Evolutionary conservation across 306 rosid species (phyloP).

Genomic region (Lablab purpureus): DNA sequence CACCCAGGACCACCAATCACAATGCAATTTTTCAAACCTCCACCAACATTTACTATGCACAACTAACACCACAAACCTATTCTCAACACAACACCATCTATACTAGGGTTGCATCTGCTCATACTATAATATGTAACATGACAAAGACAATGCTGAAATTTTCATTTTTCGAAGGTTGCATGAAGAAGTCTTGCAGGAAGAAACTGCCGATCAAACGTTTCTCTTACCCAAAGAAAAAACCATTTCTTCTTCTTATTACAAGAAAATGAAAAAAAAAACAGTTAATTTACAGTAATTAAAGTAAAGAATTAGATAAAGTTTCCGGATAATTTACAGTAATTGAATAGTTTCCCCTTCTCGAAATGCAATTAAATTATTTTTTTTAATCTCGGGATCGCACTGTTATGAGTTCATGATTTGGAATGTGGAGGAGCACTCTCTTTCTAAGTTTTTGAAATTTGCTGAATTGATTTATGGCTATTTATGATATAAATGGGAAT

Average conservation of each 20-base stretch:
- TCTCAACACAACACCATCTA: no score
- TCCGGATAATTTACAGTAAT: neutral
- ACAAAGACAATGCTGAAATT: no score
- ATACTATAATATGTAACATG: no score
- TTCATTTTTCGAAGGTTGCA: no score
- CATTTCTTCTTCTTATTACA: neutral
- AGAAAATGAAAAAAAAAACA: no score
- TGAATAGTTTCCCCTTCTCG: neutral
- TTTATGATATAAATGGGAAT: neutral
- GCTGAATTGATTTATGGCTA: neutral
- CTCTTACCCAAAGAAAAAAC: neutral
- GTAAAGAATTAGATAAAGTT: neutral
- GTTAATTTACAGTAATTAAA: neutral
- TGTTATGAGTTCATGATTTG: neutral
- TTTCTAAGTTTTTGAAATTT: neutral
- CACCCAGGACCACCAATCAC: no score
- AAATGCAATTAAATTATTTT: neutral
- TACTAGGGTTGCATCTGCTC: no score
- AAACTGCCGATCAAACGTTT: no score
- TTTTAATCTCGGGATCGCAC: neutral
- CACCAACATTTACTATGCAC: no score
- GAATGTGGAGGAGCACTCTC: slow-evolving; percentile 3
- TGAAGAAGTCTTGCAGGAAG: no score
- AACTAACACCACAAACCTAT: no score
- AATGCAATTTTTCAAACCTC: no score